Evolutionary conservation across 2,329 filamentous ascomycete species (phyloP).

Genomic region (Phialophora verrucosa): DNA sequence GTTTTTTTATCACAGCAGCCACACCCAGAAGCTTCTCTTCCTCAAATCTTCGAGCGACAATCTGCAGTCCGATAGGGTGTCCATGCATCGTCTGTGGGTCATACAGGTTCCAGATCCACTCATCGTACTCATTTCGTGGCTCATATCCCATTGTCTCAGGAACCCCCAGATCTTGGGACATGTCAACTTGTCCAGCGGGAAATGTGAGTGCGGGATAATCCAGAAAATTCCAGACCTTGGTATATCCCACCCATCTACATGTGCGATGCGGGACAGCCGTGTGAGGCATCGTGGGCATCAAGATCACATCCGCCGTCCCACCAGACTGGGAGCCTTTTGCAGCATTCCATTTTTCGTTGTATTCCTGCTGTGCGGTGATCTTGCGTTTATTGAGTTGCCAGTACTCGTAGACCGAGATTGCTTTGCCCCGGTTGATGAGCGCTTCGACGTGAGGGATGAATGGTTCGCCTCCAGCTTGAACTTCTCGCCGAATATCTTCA

Average conservation of each 20-base stretch:
- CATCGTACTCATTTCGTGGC: slow-evolving; percentile 58
- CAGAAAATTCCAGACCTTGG: slow-evolving; percentile 66
- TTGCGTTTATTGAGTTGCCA: slow-evolving; percentile 71
- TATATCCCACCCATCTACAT: slow-evolving; percentile 56
- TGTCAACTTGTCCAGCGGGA: slow-evolving; percentile 47
- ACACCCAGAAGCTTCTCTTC: slow-evolving; percentile 62
- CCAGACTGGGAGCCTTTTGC: slow-evolving; percentile 43
- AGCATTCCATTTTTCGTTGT: slow-evolving; percentile 64
- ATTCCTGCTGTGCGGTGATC: slow-evolving; percentile 58
- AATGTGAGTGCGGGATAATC: slow-evolving; percentile 66
- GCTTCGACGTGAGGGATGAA: slow-evolving; percentile 64
- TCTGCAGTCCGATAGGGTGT: slow-evolving; percentile 60
- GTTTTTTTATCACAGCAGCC: slow-evolving; percentile 40
- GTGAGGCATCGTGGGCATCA: slow-evolving; percentile 67
- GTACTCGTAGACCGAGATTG: slow-evolving; percentile 68
- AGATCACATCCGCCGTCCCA: slow-evolving; percentile 59
- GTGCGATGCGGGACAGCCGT: slow-evolving; percentile 41
- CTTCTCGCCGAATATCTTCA: slow-evolving; percentile 64
- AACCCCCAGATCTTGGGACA: slow-evolving; percentile 45
- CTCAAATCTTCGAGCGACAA: slow-evolving; percentile 59
- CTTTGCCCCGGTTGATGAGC: slow-evolving; percentile 58
- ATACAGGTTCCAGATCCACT: slow-evolving; percentile 60
- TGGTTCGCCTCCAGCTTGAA: slow-evolving; percentile 63
- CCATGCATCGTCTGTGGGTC: slow-evolving; percentile 49
- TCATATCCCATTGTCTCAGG: slow-evolving; percentile 44